Percentiles rank a stretch among this genome's conserved stretches.
Conservation (phyloP, 768 basidiomycete species). For the Symmetrospora coprosmae region DNA sequence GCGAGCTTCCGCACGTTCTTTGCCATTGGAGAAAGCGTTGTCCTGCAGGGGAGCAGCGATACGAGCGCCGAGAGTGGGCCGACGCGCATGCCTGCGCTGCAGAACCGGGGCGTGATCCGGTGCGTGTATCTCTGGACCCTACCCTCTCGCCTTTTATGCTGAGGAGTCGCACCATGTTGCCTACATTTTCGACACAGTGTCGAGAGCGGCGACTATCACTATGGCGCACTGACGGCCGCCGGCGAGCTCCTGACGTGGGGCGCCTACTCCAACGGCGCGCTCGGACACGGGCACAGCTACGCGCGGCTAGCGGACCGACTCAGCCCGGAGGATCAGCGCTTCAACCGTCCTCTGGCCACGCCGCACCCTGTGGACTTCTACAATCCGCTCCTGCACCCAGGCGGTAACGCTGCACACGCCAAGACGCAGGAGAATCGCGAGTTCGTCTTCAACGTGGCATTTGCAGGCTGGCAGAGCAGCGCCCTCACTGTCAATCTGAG, state of each 20-base stretch:
- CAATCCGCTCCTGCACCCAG: not conserved
- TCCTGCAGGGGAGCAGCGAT: constrained; percentile 49
- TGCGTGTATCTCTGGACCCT: not conserved
- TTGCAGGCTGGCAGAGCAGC: constrained; percentile 4
- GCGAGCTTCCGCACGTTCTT: constrained; percentile 71
- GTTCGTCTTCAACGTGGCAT: constrained; percentile 14
- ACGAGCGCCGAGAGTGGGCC: constrained; percentile 41
- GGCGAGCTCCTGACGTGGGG: constrained; percentile 78
- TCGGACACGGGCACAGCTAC: constrained; percentile 20
- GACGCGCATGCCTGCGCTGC: constrained; percentile 56
- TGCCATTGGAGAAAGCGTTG: constrained; percentile 46
- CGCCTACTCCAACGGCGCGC: constrained; percentile 20
- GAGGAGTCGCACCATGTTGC: not conserved
- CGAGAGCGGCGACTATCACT: constrained; percentile 84
- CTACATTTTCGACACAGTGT: constrained; percentile 43
- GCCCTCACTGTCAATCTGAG: constrained; percentile 7
- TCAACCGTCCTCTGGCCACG: not conserved
- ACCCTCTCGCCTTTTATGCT: not conserved
- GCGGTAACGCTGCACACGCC: no score
- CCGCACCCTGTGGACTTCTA: not conserved
- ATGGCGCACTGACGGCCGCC: constrained; percentile 60
- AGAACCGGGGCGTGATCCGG: constrained; percentile 57
- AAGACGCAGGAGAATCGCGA: not conserved
- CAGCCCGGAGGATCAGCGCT: not conserved
- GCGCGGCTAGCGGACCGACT: no score